Conservation (phyloP, 768 basidiomycete genomes). For the Favolaschia claudopus region DNA sequence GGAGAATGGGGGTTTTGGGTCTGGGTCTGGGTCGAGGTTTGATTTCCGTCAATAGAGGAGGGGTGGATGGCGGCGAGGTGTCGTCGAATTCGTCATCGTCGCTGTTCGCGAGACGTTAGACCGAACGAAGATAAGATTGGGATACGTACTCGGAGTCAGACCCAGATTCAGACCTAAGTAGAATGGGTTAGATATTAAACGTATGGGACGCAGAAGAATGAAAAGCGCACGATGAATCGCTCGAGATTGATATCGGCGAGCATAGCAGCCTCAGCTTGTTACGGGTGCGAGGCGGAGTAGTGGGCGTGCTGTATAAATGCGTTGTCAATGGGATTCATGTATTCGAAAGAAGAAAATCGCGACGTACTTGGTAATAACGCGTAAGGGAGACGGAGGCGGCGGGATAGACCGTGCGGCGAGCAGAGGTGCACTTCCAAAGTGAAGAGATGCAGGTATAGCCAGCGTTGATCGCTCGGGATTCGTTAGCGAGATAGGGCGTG, state of each 20-base stretch:
- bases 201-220: no score
- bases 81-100: background rate
- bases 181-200: background rate
- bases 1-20: no score
- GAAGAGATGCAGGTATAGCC: no score
- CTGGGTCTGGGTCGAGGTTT: no score
- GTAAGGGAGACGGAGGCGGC: no score
- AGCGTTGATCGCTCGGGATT: no score
- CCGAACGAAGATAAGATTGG: no score
- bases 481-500: no score
- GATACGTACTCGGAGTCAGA: background rate
- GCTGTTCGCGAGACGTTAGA: background rate
- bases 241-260: constrained; percentile 14
- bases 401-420: no score
- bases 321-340: background rate
- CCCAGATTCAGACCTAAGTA: background rate
- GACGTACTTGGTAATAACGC: background rate
- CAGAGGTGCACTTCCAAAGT: no score
- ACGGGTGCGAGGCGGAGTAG: background rate
- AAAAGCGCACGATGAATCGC: constrained; percentile 3
- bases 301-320: background rate
- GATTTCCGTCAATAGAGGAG: background rate
- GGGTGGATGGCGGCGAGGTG: background rate
- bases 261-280: background rate
- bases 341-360: background rate